Evolutionary conservation across 2,329 filamentous ascomycete species (phyloP), one percentile per base, ranked within the genome.

Genomic region (Lasiodiplodia hormozganensis): DNA sequence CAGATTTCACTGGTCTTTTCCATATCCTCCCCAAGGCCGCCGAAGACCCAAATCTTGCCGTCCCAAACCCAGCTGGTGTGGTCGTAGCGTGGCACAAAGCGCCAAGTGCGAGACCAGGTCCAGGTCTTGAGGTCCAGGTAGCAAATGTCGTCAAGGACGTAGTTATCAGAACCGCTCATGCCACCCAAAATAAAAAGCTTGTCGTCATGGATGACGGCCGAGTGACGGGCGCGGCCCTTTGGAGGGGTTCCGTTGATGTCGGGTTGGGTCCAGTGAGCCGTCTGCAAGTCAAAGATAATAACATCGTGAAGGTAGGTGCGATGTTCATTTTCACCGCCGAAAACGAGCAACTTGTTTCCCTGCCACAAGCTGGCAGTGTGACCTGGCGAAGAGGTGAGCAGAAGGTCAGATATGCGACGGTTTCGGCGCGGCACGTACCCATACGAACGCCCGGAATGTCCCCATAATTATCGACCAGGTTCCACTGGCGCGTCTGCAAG

Each of bases 281-380:
- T 96, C 77, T 94, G 92, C 69, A 99, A 88, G 78, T 99, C 94
- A 77, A 99, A 97, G 62, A 99, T 90, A 71, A 98, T 96, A 25
- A 99, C 88, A 78, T 99, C 96, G 58, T 94, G 96, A 14, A 99
- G 89, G 78, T 97, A 97, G 68, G 94, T 94, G 72, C 94, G 89
- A 77, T 98, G 96, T 79, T 99, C 96, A 80, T 99, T 99, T 82
- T 99, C 96, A 72, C 96, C 96, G 68, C 96, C 96, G 77, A 97
- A 99, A 1, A 99, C 94, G 2, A 99, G 86, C n/a, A 99, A 85
- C 80, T 98, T 98, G 80, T 95, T 91, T 70, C 93, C 94, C 81
- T 96, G 89, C 83, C 97, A 97, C 0, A 99, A 85, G 40, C 93
- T 97, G 34, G 96, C 94, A 54, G 96, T 98, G 77, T 99, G 96